These are phyloP conservation scores for Vanderwaltozyma polyspora DNA, from an alignment of 805 yeast species.

Conservation along the genomic window DNA sequence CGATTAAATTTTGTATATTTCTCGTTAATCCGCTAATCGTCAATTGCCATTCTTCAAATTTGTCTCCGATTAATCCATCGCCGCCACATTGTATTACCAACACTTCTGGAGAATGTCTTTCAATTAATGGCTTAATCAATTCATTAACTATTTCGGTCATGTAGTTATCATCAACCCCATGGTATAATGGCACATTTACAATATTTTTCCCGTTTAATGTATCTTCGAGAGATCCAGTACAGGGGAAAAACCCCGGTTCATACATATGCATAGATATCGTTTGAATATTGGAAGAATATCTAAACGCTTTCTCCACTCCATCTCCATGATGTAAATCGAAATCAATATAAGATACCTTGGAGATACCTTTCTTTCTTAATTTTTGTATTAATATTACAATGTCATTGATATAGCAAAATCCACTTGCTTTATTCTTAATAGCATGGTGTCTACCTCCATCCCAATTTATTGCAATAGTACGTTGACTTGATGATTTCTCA, in stretches of 20 bases:
- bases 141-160: constrained; percentile 30
- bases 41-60: constrained; percentile 58
- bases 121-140: constrained; percentile 34
- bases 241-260: constrained; percentile 65
- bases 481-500: constrained; percentile 8
- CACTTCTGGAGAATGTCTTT: constrained; percentile 35
- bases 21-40: constrained; percentile 39
- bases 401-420: constrained; percentile 68
- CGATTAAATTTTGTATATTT: constrained; percentile 21
- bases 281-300: constrained; percentile 41
- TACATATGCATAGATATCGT: constrained; percentile 54
- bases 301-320: constrained; percentile 62
- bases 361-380: constrained; percentile 35
- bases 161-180: constrained; percentile 42
- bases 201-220: constrained; percentile 30
- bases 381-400: constrained; percentile 44
- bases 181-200: constrained; percentile 45
- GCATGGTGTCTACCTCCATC: constrained; percentile 75
- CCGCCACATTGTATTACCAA: constrained; percentile 61
- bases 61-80: constrained; percentile 62
- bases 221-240: constrained; percentile 42
- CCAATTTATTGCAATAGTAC: constrained; percentile 50
- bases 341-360: constrained; percentile 50
- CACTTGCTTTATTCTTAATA: constrained; percentile 42
- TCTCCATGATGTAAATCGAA: constrained; percentile 74